These are phyloP conservation scores for Eutrema yunnanense DNA, from an alignment of 345 rosid species.

Conservation along the genomic window DNA sequence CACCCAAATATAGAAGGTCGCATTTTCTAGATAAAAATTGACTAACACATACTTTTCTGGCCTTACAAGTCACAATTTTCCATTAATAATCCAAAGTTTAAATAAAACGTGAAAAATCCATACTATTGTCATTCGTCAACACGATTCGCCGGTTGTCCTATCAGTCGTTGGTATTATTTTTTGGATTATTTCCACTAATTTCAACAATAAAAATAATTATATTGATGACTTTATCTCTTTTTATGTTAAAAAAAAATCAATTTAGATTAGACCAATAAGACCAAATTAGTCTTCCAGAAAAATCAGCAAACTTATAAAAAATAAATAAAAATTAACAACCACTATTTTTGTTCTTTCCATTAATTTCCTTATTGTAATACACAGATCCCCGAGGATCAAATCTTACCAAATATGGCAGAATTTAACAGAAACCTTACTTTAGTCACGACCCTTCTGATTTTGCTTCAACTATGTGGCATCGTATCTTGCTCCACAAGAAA, in stretches of 20 bases:
- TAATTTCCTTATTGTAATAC: not conserved
- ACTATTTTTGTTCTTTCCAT: not conserved
- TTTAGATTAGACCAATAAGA: not conserved
- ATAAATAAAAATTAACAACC: not conserved
- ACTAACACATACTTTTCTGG: not conserved
- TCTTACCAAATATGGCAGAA: not conserved
- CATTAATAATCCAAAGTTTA: not conserved
- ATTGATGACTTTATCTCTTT: not conserved
- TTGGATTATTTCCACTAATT: not conserved
- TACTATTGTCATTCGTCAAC: not conserved
- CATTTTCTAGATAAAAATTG: not conserved
- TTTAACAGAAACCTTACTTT: not conserved
- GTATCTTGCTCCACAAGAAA: constrained; percentile 27
- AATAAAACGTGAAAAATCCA: constrained; percentile 11
- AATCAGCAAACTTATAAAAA: not conserved
- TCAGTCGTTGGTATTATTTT: not conserved
- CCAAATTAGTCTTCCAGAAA: not conserved
- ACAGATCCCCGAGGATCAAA: not conserved
- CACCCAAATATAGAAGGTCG: not conserved
- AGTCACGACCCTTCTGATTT: constrained; percentile 7
- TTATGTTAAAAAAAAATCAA: not conserved
- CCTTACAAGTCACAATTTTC: not conserved
- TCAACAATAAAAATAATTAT: not conserved
- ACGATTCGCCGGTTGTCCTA: not conserved
- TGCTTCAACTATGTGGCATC: constrained; percentile 10